Percentiles rank a stretch among this genome's conserved stretches.
Evolutionary conservation across 2,329 filamentous ascomycete species (phyloP).

Genomic region (Exophiala oligosperma): DNA sequence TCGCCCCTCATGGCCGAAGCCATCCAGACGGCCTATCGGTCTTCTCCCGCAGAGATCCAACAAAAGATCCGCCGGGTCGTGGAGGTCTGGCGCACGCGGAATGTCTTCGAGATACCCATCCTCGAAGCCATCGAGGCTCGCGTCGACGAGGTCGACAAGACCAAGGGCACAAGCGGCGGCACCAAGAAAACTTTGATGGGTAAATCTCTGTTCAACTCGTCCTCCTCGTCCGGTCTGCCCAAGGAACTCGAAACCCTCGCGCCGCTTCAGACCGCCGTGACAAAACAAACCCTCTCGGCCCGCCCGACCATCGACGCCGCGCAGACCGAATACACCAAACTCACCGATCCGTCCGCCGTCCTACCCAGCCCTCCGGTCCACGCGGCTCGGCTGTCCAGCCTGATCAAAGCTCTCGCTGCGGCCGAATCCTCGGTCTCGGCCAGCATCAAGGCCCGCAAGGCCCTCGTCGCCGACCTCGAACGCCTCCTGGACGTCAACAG

Average conservation of each 20-base stretch:
- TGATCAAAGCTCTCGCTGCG: conserved; percentile 85
- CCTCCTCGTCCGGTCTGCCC: conserved; percentile 59
- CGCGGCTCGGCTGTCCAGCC: conserved; percentile 80
- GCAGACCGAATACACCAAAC: conserved; percentile 79
- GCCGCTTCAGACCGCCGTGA: conserved; percentile 69
- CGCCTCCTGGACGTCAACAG: conserved; percentile 76
- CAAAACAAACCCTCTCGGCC: conserved; percentile 69
- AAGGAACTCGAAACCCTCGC: conserved; percentile 76
- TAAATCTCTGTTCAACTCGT: conserved; percentile 69
- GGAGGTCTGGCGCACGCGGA: conserved; percentile 87
- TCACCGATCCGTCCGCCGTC: conserved; percentile 68
- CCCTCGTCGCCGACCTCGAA: conserved; percentile 77
- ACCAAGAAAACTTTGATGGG: conserved; percentile 59
- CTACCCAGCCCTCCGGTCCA: conserved; percentile 84
- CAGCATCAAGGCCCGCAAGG: conserved; percentile 79
- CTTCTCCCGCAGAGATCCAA: conserved; percentile 81
- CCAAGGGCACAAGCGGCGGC: conserved; percentile 40
- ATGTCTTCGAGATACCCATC: conserved; percentile 79
- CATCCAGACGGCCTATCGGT: conserved; percentile 86
- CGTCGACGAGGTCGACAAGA: conserved; percentile 67
- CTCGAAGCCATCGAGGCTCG: conserved; percentile 78
- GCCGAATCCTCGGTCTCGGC: conserved; percentile 89
- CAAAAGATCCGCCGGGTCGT: conserved; percentile 83
- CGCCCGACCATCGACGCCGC: conserved; percentile 69
- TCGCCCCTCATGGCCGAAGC: conserved; percentile 90